These are phyloP conservation scores for Tieghemiomyces parasiticus DNA, from an alignment of 192 early-diverging fungal species.

Conservation along the genomic window DNA sequence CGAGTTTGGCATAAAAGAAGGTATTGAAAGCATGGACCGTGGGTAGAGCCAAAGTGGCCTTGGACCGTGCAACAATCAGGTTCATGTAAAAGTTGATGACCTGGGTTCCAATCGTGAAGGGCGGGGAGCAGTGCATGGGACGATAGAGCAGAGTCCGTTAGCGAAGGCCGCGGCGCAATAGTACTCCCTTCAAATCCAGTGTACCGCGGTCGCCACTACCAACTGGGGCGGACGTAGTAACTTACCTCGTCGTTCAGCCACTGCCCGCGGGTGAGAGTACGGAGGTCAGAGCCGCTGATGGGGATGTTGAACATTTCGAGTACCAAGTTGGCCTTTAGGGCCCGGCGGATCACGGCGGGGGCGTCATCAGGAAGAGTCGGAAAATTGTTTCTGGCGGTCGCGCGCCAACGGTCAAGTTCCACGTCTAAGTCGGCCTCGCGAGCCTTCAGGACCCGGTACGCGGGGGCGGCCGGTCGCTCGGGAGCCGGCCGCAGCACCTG, in stretches of 20 bases:
- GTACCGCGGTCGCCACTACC: too few relatives aligned
- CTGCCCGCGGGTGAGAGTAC: slow-evolving; percentile 46
- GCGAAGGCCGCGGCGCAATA: too few relatives aligned
- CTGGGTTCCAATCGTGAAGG: slow-evolving; percentile 10
- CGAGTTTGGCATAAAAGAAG: slow-evolving; percentile 69
- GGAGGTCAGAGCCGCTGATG: slow-evolving; percentile 41
- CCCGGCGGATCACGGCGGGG: slow-evolving; percentile 12
- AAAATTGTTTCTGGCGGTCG: slow-evolving; percentile 10
- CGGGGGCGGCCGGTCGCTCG: too few relatives aligned
- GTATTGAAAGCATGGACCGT: slow-evolving; percentile 81
- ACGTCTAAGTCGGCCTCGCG: too few relatives aligned
- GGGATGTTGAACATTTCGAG: slow-evolving; percentile 41
- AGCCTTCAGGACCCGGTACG: too few relatives aligned
- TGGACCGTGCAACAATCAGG: slow-evolving; percentile 52
- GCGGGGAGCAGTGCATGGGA: neutral
- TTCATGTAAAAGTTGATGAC: slow-evolving; percentile 86
- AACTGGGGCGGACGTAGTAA: too few relatives aligned
- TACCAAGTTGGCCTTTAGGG: slow-evolving; percentile 13
- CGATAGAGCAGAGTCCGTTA: too few relatives aligned
- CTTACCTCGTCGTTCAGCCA: slow-evolving; percentile 93
- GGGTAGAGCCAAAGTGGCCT: slow-evolving; percentile 27
- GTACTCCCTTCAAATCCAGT: too few relatives aligned
- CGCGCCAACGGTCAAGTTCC: too few relatives aligned
- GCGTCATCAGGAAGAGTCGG: slow-evolving; percentile 18
- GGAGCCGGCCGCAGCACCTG: too few relatives aligned